These are phyloP conservation scores for Fusarium compactum DNA, from an alignment of 2,329 filamentous ascomycete species.

Conservation along the genomic window DNA sequence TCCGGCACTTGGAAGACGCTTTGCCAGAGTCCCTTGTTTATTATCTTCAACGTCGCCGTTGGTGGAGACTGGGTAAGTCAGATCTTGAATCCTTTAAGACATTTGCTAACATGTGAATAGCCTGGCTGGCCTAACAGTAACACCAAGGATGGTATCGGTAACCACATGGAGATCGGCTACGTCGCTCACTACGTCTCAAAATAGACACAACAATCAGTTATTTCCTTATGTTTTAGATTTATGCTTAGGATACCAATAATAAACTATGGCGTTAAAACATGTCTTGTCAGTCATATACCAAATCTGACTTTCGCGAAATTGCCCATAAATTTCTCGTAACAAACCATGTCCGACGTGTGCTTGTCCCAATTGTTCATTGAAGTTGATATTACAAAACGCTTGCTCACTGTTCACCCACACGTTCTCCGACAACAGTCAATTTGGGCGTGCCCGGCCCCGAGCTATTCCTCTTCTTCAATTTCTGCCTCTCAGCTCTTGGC, in stretches of 20 bases:
- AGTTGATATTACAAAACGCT: not conserved
- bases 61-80: constrained; percentile 65
- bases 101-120: constrained; percentile 46
- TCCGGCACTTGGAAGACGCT: constrained; percentile 62
- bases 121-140: constrained; percentile 61
- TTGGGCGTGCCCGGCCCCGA: constrained; percentile 23
- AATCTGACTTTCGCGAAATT: not conserved
- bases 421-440: constrained; percentile 39
- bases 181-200: constrained; percentile 58
- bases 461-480: constrained; percentile 40
- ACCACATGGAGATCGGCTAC: constrained; percentile 65
- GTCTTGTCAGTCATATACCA: not conserved
- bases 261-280: not conserved
- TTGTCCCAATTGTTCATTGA: not conserved
- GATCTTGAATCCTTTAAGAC: accelerated
- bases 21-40: constrained; percentile 62
- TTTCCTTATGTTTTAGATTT: not conserved
- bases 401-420: not conserved
- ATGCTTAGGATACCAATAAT: constrained; percentile 7
- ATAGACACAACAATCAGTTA: constrained; percentile 6
- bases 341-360: not conserved
- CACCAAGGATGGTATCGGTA: constrained; percentile 61
- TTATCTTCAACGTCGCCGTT: constrained; percentile 68
- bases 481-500: constrained; percentile 33
- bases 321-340: not conserved